Conservation (phyloP, 176 grass and related monocot species). For the Carex myosuroides region DNA sequence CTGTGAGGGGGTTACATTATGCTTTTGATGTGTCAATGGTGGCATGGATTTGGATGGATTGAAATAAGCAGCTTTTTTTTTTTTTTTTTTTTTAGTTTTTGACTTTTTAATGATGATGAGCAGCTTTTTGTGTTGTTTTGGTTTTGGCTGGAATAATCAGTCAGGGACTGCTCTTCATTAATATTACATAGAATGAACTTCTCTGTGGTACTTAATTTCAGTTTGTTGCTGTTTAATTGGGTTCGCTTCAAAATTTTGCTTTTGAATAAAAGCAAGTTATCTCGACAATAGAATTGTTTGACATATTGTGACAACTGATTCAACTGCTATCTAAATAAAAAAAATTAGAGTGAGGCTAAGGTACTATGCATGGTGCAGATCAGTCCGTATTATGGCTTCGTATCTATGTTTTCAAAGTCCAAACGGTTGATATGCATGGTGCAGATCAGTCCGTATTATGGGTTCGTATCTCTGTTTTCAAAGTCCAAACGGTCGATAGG, state of each 20-base stretch:
- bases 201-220: neutral
- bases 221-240: neutral
- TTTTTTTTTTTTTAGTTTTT: neutral
- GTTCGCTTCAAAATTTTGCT: neutral
- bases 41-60: neutral
- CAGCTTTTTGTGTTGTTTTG: neutral
- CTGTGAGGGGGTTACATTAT: neutral
- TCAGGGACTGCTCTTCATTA: neutral
- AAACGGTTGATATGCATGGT: no score
- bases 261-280: neutral
- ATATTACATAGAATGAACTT: neutral
- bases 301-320: neutral
- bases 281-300: neutral
- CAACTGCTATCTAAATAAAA: neutral
- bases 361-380: no score
- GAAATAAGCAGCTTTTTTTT: neutral
- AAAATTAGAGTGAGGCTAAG: neutral
- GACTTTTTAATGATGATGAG: neutral
- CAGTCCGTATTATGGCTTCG: no score
- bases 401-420: no score
- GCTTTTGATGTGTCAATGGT: neutral
- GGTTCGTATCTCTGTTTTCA: no score
- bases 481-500: no score
- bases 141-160: neutral
- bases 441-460: no score